phyloP scores from a whole-genome alignment of 495 filamentous ascomycete genomes.

The Aspergillus olivimuriae region DNA sequence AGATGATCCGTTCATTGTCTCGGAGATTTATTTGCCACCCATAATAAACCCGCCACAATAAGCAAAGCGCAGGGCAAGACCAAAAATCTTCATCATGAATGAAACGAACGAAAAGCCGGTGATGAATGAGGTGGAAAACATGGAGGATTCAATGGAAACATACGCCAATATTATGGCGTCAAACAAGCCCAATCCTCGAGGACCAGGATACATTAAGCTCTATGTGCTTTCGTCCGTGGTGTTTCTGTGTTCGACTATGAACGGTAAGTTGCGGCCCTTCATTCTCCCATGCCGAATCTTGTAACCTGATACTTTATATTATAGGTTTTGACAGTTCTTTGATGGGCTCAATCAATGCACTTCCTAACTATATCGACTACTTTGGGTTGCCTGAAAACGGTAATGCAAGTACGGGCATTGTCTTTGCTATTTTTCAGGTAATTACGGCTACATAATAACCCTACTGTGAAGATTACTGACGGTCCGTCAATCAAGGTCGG shows the following conservation, averaged over 20 bases:
- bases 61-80: too few relatives aligned
- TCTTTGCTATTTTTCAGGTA: constrained; percentile 13
- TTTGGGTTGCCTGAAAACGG: constrained; percentile 6
- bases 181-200: constrained; percentile 6
- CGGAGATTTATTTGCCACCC: too few relatives aligned
- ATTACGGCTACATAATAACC: too few relatives aligned
- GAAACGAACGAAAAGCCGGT: not conserved
- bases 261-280: not conserved
- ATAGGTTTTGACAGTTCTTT: constrained; percentile 9
- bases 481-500: too few relatives aligned
- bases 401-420: constrained; percentile 8
- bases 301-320: not conserved
- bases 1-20: too few relatives aligned
- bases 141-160: not conserved
- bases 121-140: not conserved
- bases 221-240: constrained; percentile 7
- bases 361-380: constrained; percentile 8
- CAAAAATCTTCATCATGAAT: not conserved
- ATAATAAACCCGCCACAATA: too few relatives aligned
- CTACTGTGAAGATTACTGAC: too few relatives aligned
- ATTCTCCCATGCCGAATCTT: not conserved
- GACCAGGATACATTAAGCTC: constrained; percentile 8
- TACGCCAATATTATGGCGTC: constrained; percentile 1
- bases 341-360: constrained; percentile 10
- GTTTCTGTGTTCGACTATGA: constrained; percentile 13